phyloP scores from a whole-genome alignment of 352 stramenopile genomes.

The Thraustotheca clavata region DNA sequence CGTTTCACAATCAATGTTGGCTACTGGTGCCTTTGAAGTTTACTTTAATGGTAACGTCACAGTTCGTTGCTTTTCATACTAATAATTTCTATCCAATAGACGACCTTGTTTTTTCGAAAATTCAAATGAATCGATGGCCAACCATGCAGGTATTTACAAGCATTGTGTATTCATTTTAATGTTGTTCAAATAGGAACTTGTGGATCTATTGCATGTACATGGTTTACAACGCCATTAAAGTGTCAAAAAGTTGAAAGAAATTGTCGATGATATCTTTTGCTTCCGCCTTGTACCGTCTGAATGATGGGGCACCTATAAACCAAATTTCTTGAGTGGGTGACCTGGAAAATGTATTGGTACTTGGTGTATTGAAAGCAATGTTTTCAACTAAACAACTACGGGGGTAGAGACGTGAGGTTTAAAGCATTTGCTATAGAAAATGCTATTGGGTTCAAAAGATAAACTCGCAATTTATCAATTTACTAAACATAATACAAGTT shows the following conservation, averaged over 20 bases:
- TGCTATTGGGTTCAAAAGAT: too few relatives aligned
- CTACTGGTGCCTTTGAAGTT: slow-evolving; percentile 71
- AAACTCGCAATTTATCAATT: too few relatives aligned
- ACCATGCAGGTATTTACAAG: slow-evolving; percentile 39
- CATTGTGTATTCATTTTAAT: neutral
- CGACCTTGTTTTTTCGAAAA: slow-evolving; percentile 68
- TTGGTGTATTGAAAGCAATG: neutral
- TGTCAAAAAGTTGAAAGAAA: neutral
- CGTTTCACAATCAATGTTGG: slow-evolving; percentile 48
- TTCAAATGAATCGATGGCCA: slow-evolving; percentile 53
- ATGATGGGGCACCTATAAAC: slow-evolving; percentile 16
- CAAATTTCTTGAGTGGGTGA: slow-evolving; percentile 5
- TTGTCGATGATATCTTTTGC: neutral
- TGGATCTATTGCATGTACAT: neutral
- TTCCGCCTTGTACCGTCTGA: slow-evolving; percentile 1
- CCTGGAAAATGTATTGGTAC: slow-evolving; percentile 14
- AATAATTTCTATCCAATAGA: slow-evolving; percentile 32
- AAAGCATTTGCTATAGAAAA: neutral
- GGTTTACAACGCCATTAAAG: slow-evolving; percentile 5
- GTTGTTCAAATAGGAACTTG: neutral
- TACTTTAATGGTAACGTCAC: slow-evolving; percentile 55
- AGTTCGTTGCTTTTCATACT: neutral
- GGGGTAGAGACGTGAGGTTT: slow-evolving; percentile 9
- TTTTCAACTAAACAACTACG: neutral
- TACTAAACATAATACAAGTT: too few relatives aligned